Conservation (phyloP, 78 protist genomes). For the Cavenderia fasciculata region DNA sequence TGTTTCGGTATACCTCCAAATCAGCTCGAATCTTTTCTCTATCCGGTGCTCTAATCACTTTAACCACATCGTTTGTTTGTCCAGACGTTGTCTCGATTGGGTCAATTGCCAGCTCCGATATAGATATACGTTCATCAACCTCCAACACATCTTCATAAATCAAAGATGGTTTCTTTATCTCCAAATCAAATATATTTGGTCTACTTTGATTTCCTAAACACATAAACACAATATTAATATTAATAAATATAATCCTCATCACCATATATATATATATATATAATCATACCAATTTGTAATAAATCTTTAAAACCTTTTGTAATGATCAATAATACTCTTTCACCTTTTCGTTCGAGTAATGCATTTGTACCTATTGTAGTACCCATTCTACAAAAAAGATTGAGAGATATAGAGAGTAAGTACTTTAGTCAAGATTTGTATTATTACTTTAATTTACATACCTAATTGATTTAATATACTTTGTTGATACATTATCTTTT, state of each 20-base stretch:
- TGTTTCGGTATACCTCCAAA: conserved; percentile 39
- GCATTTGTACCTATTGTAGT: conserved; percentile 99
- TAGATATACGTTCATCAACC: conserved; percentile 82
- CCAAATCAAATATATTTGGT: conserved; percentile 93
- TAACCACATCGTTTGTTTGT: conserved; percentile 16
- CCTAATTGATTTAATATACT: conserved; percentile 74
- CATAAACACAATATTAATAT: background rate
- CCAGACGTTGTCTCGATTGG: background rate
- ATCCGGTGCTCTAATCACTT: conserved; percentile 25
- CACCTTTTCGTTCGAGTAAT: conserved; percentile 96
- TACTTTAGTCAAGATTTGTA: background rate
- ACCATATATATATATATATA: background rate
- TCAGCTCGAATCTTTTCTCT: conserved; percentile 2
- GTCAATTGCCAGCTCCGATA: background rate
- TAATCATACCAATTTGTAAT: conserved; percentile 93
- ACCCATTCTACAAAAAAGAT: conserved; percentile 95
- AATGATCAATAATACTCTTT: conserved; percentile 75
- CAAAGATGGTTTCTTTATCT: conserved; percentile 76
- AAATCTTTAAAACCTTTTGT: conserved; percentile 91
- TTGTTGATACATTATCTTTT: conserved; percentile 67
- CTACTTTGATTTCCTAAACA: conserved; percentile 95
- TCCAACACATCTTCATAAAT: conserved; percentile 88
- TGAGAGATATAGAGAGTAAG: background rate
- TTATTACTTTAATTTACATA: background rate
- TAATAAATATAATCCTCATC: background rate